A percentile compares a stretch with the other conserved stretches of the same genome.
Evolutionary conservation across 108 stramenopile species (phyloP).

Genomic region (Cylindrotheca fusiformis): DNA sequence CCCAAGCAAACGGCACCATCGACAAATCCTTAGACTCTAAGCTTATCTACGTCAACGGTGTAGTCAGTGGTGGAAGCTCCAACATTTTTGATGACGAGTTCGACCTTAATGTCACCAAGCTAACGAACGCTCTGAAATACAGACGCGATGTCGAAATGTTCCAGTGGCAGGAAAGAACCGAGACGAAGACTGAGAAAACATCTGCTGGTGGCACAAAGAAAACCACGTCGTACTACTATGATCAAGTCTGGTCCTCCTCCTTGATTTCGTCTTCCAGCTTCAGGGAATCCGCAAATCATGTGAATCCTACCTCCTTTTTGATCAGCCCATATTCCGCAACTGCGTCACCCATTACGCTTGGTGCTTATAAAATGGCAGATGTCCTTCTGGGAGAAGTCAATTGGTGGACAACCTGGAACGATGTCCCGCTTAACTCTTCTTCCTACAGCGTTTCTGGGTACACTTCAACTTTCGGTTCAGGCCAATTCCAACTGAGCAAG

Average conservation of each 20-base stretch:
- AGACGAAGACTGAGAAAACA: slow-evolving; percentile 5
- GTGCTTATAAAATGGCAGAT: neutral
- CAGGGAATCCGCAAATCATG: neutral
- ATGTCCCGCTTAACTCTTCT: neutral
- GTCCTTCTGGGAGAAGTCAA: neutral
- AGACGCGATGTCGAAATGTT: slow-evolving; percentile 14
- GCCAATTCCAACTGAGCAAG: neutral
- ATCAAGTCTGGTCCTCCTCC: neutral
- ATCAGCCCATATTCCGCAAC: neutral
- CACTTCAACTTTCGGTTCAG: neutral
- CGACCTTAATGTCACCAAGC: neutral
- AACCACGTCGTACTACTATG: slow-evolving; percentile 14
- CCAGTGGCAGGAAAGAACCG: slow-evolving; percentile 16
- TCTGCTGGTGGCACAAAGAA: slow-evolving; percentile 17
- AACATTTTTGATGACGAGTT: slow-evolving; percentile 4
- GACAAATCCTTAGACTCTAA: slow-evolving; percentile 11
- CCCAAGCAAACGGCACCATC: neutral
- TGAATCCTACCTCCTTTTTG: neutral
- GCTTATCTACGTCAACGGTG: slow-evolving; percentile 6
- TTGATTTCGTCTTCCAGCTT: neutral
- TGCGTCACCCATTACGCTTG: neutral
- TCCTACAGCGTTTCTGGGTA: neutral
- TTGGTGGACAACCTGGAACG: neutral
- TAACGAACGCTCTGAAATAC: slow-evolving; percentile 6
- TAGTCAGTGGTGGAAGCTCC: neutral